Base-by-base conservation (phyloP, 257 asterid species). In the Jacaranda copaia region DNA sequence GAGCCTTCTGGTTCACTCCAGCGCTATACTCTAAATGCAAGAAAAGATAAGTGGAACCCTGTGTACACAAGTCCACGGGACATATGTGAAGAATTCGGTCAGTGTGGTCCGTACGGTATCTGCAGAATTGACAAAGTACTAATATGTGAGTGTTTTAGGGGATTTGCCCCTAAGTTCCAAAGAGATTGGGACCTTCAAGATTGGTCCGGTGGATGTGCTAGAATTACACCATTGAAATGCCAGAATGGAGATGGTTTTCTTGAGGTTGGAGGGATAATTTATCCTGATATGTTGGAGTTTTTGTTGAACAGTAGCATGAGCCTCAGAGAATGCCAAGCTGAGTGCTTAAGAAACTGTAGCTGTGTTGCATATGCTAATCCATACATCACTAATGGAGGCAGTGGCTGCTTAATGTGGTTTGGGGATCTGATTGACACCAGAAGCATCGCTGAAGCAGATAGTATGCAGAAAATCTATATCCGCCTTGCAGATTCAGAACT, bases 291-390 rank as follows among this genome's bases (percentile, higher is more conserved):
- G 76, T 8, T 63, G 64, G 11, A 7, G 9, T 76, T n/a, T 48
- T 63, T 73, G 82, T 74, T 77, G 1, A 63, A 77, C 19, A 49
- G 36, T 1, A 80, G 64, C 72, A 68, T 80, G 76, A 80, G 73
- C 68, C 80, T 84, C 1, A 10, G 2, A 0, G 85, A 82, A 48
- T 82, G 83, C 74, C 40, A 12, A 55, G 71, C 4, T 6, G 66
- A 66, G 70, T 83, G 87, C 77, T 61, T 66, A 5, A 79, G 55
- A 38, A 76, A 67, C 66, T 79, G 84, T 55, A 83, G 3, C 32
- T 83, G 87, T 77, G 51, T 62, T 0, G 87, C 87, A 0, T 80
- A 46, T 83, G 80, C 87, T 43, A 83, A 80, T 83, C 63, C 84
- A 1, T 60, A 67, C 48, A 9, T 83, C 6, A 53, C 55, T n/a